These are phyloP conservation scores for Volutella citrinella DNA, from an alignment of 2,329 filamentous ascomycete genomes.

Conservation along the genomic window DNA sequence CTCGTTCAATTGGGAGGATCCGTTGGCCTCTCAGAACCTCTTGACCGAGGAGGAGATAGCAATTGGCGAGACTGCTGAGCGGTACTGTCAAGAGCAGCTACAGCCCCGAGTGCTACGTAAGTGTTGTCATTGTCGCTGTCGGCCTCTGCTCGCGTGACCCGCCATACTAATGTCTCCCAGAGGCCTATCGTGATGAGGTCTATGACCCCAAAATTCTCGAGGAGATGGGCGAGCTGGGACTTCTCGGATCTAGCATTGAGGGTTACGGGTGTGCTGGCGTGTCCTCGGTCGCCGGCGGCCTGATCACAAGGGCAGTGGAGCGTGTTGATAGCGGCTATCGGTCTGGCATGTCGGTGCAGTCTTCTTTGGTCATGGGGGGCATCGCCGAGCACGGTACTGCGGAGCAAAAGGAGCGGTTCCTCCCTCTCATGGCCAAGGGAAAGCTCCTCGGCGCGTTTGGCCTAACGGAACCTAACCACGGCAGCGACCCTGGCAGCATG, in stretches of 20 bases:
- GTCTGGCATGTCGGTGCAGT: slow-evolving; percentile 91
- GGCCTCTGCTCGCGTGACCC: not conserved
- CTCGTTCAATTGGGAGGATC: slow-evolving; percentile 88
- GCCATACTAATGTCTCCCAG: slow-evolving; percentile 38
- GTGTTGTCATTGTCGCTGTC: slow-evolving; percentile 5
- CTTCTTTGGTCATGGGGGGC: slow-evolving; percentile 88
- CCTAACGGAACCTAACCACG: slow-evolving; percentile 89
- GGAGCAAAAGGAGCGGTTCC: slow-evolving; percentile 81
- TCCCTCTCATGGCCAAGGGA: slow-evolving; percentile 79
- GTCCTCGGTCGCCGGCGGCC: slow-evolving; percentile 80
- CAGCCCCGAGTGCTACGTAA: slow-evolving; percentile 81
- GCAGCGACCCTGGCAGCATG: slow-evolving; percentile 88
- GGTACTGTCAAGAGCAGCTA: slow-evolving; percentile 90
- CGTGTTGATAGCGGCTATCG: slow-evolving; percentile 89
- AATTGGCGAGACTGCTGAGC: slow-evolving; percentile 84
- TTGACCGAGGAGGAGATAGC: slow-evolving; percentile 89
- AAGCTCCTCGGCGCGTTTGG: slow-evolving; percentile 84
- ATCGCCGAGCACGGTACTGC: slow-evolving; percentile 84
- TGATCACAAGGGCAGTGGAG: slow-evolving; percentile 89
- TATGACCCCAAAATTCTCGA: slow-evolving; percentile 82
- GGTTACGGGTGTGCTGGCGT: slow-evolving; percentile 88
- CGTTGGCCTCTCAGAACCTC: slow-evolving; percentile 69
- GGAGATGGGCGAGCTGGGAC: slow-evolving; percentile 91
- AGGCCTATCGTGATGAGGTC: slow-evolving; percentile 79
- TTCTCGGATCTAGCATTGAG: slow-evolving; percentile 80